Conservation (phyloP, 176 grass and related monocot genomes). For the Oryza officinalis region DNA sequence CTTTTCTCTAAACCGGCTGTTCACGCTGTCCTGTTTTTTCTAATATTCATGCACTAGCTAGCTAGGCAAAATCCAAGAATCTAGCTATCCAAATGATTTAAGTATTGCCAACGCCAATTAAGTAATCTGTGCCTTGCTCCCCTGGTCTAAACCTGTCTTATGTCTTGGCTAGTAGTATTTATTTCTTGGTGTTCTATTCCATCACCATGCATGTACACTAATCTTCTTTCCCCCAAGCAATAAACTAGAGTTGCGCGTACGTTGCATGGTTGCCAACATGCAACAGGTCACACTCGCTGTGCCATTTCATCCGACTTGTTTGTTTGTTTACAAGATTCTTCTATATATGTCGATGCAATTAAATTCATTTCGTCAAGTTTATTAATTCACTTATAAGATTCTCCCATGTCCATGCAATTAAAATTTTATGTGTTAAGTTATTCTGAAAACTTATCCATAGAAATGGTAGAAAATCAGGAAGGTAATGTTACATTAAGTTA, state of each 20-base stretch:
- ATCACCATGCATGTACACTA: background rate
- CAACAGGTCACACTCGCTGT: background rate
- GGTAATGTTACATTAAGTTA: background rate
- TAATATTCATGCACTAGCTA: background rate
- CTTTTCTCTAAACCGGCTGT: background rate
- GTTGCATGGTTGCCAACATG: conserved; percentile 8
- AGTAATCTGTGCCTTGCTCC: background rate
- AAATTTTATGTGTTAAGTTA: too few species aligned
- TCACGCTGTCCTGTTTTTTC: background rate
- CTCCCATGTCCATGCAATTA: background rate
- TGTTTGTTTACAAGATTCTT: background rate
- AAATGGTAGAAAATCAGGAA: too few species aligned
- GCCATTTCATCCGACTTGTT: background rate
- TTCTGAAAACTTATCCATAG: background rate
- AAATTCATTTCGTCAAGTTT: background rate
- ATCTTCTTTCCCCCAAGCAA: background rate
- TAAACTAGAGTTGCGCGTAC: background rate
- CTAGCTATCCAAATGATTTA: background rate
- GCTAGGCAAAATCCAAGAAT: conserved; percentile 6
- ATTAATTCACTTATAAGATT: background rate
- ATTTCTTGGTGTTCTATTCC: background rate
- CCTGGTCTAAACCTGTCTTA: background rate
- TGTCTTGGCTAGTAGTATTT: background rate
- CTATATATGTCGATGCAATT: background rate
- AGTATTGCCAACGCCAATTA: background rate